Evolutionary conservation across 2,329 filamentous ascomycete genomes (phyloP), one percentile per base, ranked within the genome.

Genomic region (Cryphonectria parasitica): DNA sequence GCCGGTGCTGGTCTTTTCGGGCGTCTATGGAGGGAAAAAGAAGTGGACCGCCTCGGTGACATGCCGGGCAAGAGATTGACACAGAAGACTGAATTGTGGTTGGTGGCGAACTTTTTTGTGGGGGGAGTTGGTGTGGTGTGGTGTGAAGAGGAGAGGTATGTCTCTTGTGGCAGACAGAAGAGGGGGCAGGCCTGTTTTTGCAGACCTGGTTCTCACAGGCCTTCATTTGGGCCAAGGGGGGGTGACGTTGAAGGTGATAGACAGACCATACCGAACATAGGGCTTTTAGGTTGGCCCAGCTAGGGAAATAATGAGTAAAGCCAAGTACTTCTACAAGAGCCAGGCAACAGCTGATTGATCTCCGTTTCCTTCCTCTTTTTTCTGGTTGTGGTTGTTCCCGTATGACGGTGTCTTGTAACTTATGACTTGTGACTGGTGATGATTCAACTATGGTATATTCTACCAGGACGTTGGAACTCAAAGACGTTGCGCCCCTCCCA

Each of bases 21-120:
- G 28, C 34, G 58, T 11, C 58, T 11, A 22, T 22, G 56, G 45
- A 31, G 6, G 7, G 45, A 19, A n/a, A 49, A n/a, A 49, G 19
- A 49, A 22, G 58, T 61, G 58, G 31, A 36, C 19, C 8, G 15
- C 22, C 19, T 39, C 34, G 31, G 31, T 61, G 58, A 61, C 58
- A 39, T 19, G 19, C 58, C 19, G 56, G 31, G 58, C 58, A 61
- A 61, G 31, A 61, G 58, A 61, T 39, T 61, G 58, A 61, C 58
- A 49, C 10, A 11, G 36, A 39, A 61, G 31, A 39, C 19, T 61
- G 34, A 61, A 36, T 1, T 61, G 58, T 19, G 19, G 58, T 61
- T 39, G 22, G 58, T 61, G 58, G 58, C 58, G 34, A 34, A n/a
- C n/a, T 39, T 61, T 39, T 1, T 10, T 6, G 36, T 1, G 36